Evolutionary conservation across 2,329 filamentous ascomycete species (phyloP).

Genomic region (Orbilia ellipsospora): DNA sequence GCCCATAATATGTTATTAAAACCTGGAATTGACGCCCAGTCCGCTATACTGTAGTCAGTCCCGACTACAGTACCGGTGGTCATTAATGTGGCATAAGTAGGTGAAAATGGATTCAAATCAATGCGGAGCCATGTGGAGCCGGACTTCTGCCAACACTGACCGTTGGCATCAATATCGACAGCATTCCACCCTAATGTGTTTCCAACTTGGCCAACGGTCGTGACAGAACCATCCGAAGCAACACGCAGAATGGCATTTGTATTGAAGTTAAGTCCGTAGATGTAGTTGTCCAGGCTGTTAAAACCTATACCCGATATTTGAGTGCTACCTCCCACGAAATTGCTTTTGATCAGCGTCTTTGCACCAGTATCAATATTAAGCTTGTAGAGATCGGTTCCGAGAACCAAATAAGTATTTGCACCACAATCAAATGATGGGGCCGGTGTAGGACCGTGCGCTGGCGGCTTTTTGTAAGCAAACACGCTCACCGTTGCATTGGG

Average conservation of each 20-base stretch:
- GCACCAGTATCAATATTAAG: not conserved
- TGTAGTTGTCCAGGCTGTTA: conserved; percentile 8
- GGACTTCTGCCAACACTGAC: conserved; percentile 1
- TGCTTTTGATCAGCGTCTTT: conserved; percentile 1
- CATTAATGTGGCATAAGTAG: not conserved
- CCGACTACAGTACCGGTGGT: not conserved
- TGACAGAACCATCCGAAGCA: not conserved
- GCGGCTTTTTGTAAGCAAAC: not conserved
- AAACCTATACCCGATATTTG: not conserved
- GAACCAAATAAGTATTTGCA: not conserved
- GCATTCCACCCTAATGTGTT: not conserved
- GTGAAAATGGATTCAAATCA: not conserved
- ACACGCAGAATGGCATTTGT: not conserved
- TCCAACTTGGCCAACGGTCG: not conserved
- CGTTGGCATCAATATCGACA: conserved; percentile 16
- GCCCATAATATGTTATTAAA: not conserved
- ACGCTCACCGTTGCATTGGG: not conserved
- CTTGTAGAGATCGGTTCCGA: not conserved
- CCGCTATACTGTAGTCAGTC: not conserved
- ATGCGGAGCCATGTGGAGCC: not conserved
- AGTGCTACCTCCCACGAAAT: not conserved
- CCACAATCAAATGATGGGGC: conserved; percentile 1
- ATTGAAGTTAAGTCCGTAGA: conserved; percentile 2
- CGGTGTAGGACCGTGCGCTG: not conserved
- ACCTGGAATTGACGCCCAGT: not conserved